phyloP scores from a whole-genome alignment of 805 yeast genomes.

The Ogataea pignaliae region DNA sequence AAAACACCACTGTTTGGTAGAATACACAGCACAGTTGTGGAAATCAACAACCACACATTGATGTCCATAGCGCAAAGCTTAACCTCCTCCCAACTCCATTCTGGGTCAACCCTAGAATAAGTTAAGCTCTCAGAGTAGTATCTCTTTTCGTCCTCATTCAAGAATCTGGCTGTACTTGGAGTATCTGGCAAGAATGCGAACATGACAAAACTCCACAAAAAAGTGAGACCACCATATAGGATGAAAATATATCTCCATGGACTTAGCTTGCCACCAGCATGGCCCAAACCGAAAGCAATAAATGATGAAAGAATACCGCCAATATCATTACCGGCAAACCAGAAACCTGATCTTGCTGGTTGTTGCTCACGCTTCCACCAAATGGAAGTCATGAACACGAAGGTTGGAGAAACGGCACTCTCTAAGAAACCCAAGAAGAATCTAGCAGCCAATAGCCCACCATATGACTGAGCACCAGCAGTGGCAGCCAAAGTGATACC shows the following conservation, averaged over 20 bases:
- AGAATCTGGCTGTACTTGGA: constrained; percentile 43
- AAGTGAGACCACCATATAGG: constrained; percentile 55
- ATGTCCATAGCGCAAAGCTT: constrained; percentile 46
- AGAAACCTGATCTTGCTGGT: constrained; percentile 32
- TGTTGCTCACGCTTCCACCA: constrained; percentile 51
- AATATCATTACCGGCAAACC: constrained; percentile 43
- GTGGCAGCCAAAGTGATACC: constrained; percentile 58
- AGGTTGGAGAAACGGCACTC: constrained; percentile 52
- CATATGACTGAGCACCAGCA: constrained; percentile 35
- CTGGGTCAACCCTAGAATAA: constrained; percentile 51
- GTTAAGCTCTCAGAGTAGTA: constrained; percentile 50
- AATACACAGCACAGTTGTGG: constrained; percentile 39
- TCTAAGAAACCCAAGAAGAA: constrained; percentile 49
- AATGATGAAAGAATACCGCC: constrained; percentile 47
- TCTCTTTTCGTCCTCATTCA: constrained; percentile 36
- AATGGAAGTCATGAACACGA: constrained; percentile 51
- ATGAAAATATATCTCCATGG: constrained; percentile 64
- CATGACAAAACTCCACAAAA: constrained; percentile 29
- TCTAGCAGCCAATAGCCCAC: constrained; percentile 45
- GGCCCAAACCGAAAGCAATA: constrained; percentile 49
- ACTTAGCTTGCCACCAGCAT: constrained; percentile 35
- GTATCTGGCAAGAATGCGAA: constrained; percentile 37
- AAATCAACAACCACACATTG: constrained; percentile 45
- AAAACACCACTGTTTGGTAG: constrained; percentile 44
- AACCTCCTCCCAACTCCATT: constrained; percentile 52